Conservation (phyloP, 441 rosid genomes). For the Populus hybrid region DNA sequence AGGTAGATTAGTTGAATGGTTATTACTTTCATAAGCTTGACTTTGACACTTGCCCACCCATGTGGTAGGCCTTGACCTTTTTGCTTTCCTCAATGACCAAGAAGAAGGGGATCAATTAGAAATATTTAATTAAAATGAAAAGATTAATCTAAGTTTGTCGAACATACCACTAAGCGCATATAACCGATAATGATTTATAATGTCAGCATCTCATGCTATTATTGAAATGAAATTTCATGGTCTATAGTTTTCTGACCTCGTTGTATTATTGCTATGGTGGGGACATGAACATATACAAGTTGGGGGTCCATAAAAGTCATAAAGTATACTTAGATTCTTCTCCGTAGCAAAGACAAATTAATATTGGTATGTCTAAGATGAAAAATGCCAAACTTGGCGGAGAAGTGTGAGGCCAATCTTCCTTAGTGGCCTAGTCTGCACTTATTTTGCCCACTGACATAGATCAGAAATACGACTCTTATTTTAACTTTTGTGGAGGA, state of each 20-base stretch:
- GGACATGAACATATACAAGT: neutral
- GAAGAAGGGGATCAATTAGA: neutral
- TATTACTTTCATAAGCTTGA: neutral
- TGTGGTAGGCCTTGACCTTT: neutral
- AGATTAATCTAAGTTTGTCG: neutral
- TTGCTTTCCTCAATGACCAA: neutral
- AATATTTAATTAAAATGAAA: neutral
- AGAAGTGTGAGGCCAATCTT: slow-evolving; percentile 3
- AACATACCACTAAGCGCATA: neutral
- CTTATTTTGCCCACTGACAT: neutral
- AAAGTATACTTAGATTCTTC: neutral
- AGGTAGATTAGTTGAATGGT: neutral
- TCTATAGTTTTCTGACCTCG: neutral
- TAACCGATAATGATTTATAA: neutral
- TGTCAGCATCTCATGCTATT: slow-evolving; percentile 4
- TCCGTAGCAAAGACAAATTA: neutral
- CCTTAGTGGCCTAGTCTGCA: neutral
- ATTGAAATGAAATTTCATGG: neutral
- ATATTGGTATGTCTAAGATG: too few relatives aligned
- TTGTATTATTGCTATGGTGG: slow-evolving; percentile 18
- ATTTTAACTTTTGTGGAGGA: neutral
- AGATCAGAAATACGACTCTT: neutral
- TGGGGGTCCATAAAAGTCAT: neutral
- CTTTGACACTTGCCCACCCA: slow-evolving; percentile 2
- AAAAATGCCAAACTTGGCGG: neutral